Percentiles rank a stretch among this genome's conserved stretches.
Evolutionary conservation across 495 filamentous ascomycete genomes (phyloP).

Genomic region (Penicillium bovifimosum): DNA sequence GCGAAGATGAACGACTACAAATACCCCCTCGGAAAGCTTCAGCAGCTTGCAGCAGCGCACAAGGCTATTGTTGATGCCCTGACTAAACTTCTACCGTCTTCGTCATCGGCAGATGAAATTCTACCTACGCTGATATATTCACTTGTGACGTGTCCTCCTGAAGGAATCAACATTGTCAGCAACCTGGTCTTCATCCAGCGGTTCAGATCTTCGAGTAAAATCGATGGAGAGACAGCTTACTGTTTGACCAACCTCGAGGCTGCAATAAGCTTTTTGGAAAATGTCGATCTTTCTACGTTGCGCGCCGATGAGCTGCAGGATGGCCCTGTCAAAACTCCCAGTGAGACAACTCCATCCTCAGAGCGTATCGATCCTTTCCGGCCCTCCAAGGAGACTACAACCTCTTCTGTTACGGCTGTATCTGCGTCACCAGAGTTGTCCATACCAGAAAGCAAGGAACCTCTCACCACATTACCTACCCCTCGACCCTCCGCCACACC

Average conservation of each 20-base stretch:
- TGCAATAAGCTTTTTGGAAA: slow-evolving; percentile 92
- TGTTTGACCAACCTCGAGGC: slow-evolving; percentile 96
- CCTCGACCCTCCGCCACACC: slow-evolving; percentile 36
- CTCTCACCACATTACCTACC: slow-evolving; percentile 37
- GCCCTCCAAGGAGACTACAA: slow-evolving; percentile 22
- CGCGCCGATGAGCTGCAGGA: slow-evolving; percentile 70
- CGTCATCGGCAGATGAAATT: slow-evolving; percentile 94
- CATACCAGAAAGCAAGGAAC: slow-evolving; percentile 31
- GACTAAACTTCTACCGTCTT: slow-evolving; percentile 66
- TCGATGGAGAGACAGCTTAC: slow-evolving; percentile 91
- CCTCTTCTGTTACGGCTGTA: slow-evolving; percentile 32
- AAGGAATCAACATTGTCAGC: slow-evolving; percentile 84
- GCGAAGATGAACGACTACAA: slow-evolving; percentile 79
- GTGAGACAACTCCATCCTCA: slow-evolving; percentile 48
- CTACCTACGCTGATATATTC: slow-evolving; percentile 94
- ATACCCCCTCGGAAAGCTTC: slow-evolving; percentile 87
- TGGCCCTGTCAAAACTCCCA: slow-evolving; percentile 55
- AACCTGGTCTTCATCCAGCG: slow-evolving; percentile 91
- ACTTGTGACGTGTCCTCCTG: slow-evolving; percentile 81
- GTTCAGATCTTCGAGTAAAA: slow-evolving; percentile 78
- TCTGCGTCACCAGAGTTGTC: slow-evolving; percentile 32
- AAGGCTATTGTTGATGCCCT: slow-evolving; percentile 92
- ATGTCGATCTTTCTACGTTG: slow-evolving; percentile 87
- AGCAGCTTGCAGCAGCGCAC: slow-evolving; percentile 79
- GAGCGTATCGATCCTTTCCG: slow-evolving; percentile 31